Evolutionary conservation across 2,329 filamentous ascomycete species (phyloP).

Genomic region (Colletotrichum lini): DNA sequence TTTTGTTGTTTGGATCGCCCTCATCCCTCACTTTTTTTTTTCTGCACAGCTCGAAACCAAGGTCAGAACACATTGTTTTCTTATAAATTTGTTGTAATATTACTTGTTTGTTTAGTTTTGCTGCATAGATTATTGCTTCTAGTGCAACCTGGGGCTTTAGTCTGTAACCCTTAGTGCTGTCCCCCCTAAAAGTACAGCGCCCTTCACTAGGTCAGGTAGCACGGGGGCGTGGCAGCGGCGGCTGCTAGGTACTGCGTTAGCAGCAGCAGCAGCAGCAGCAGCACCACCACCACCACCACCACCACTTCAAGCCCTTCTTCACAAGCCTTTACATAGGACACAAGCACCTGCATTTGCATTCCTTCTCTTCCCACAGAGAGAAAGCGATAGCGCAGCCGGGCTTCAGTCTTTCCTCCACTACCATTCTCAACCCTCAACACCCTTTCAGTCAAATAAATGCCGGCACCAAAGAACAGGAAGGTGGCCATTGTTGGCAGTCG

Average conservation of each 20-base stretch:
- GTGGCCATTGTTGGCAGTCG: constrained; percentile 96
- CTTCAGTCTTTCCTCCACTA: not conserved
- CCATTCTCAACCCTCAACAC: constrained; percentile 10
- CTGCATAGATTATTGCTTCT: too few species aligned
- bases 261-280: not conserved
- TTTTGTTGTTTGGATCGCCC: not conserved
- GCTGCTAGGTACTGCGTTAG: not conserved
- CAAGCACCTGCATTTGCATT: not conserved
- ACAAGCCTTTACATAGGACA: constrained; percentile 3
- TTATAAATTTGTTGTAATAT: not conserved
- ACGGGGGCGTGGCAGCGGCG: too few species aligned
- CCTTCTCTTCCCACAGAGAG: not conserved
- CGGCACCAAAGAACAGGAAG: constrained; percentile 88
- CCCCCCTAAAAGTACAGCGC: not conserved
- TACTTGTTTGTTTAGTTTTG: not conserved
- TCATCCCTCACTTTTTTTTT: not conserved
- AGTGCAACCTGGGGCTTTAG: not conserved
- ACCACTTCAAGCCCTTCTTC: not conserved
- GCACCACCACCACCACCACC: not conserved
- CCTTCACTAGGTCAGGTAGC: not conserved
- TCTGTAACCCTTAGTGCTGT: not conserved
- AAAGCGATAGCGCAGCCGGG: not conserved
- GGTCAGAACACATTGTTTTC: not conserved
- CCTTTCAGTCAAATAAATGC: constrained; percentile 62
- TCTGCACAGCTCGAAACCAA: not conserved